Base-by-base conservation (phyloP, 148 eudicot species). In the Oxyria digyna region DNA sequence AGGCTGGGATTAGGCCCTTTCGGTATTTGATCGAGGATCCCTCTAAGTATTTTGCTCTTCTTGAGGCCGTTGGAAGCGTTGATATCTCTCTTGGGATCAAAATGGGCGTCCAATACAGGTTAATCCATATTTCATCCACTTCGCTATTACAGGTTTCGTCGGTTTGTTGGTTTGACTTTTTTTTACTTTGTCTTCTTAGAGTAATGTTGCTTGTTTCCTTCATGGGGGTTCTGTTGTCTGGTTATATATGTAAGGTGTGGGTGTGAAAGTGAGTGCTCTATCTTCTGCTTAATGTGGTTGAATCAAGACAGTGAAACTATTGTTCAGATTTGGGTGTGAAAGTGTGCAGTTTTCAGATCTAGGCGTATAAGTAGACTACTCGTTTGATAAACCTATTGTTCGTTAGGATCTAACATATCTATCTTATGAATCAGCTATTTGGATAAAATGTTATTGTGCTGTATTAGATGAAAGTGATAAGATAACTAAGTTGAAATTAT, bases 41-140 rank as follows among this genome's bases (percentile, higher is more conserved):
- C 1, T 77, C 74, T 0, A 85, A 74, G 89, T 92, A 89, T 79
- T 92, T 89, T 29, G 94, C 96, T 0, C 38, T 92, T 71, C 69
- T 75, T 65, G 96, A 92, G 72, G 97, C 97, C 32, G 91, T 84
- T 70, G 97, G 96, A 1, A 81, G 91, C 46, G 78, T 89, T 71
- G 97, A 89, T 67, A 84, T 92, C 84, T 89, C 96, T 13, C 83
- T 92, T 68, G 97, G 97, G 23, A 84, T 87, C 67, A 92, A 89
- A 74, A 74, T 89, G 80, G 96, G 94, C 17, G 97, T 92, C 0
- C 97, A 92, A 55, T 92, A 85, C 78, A 92, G 96, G 97, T 88
- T 8, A n/a, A 38, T n/a, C 14, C 17, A 8, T 14, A 27, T 26
- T n/a, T n/a, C n/a, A n/a, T n/a, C n/a, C n/a, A n/a, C 3, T 4